Base-by-base conservation (phyloP, 2,329 filamentous ascomycete genomes). In the Verticillium albo-atrum region DNA sequence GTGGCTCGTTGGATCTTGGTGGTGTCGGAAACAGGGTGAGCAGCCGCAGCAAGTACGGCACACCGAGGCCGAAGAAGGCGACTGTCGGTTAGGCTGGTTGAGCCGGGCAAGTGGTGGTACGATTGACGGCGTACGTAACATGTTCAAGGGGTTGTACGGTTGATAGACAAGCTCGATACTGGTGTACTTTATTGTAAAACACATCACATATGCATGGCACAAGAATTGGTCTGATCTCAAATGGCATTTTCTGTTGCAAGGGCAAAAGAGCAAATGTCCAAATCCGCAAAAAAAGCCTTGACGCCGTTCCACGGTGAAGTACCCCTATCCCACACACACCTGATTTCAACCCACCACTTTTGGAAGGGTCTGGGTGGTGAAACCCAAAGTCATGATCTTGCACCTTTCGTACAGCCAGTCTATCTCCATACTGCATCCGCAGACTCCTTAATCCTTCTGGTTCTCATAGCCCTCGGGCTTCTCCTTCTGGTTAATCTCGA, bases 61-160 rank as follows among this genome's bases (percentile, higher is more conserved):
- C 95, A 55, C 99, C 99, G 88, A 98, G 97, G 81, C 94, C 95
- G 0, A 98, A 98, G 88, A 87, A 87, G 74, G 87, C 88, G 25
- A 82, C 82, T 0, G 79, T 85, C 37, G 79, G 82, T 63, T 85
- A 37, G 79, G 82, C 63, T 79, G 62, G 34, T 32, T 37, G 17
- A n/a, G 2, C n/a, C n/a, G n/a, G n/a, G n/a, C 3, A 37, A 37
- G 6, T 2, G 34, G 34, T 15, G 34, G 14, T 37, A 17, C 30
- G 30, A 37, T n/a, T 6, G 52, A 35, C 14, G 6, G 27, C 4
- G 30, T n/a, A n/a, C n/a, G n/a, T n/a, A n/a, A n/a, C n/a, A 42
- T 14, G 34, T 23, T 26, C 9, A 52, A 26, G n/a, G 27, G n/a
- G 27, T 27, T 32, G 30, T 32, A 32, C 6, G 30, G 30, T 32